Percentiles rank a stretch among this genome's conserved stretches.
Conservation (phyloP, 768 basidiomycete species). For the Xerocomellus chrysenteron region DNA sequence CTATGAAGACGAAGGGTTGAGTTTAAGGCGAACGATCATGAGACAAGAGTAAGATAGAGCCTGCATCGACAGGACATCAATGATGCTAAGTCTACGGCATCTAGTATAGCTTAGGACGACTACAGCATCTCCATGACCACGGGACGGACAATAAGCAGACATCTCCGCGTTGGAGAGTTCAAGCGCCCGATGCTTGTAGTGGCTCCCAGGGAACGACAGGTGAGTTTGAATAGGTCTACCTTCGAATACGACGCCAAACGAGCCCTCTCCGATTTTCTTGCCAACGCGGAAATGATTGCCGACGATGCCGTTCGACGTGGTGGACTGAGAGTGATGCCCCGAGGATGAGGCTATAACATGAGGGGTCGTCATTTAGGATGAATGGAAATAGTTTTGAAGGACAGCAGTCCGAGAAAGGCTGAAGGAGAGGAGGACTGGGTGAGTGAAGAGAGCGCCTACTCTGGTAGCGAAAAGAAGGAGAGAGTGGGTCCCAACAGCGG, state of each 20-base stretch:
- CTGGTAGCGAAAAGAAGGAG: constrained; percentile 29
- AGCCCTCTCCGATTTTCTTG: constrained; percentile 98
- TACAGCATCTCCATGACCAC: constrained; percentile 4
- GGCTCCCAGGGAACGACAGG: constrained; percentile 1
- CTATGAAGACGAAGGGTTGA: constrained; percentile 41
- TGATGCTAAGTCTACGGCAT: constrained; percentile 1
- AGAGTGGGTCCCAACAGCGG: constrained; percentile 25
- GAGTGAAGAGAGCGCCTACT: constrained; percentile 22
- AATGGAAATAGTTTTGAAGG: constrained; percentile 4
- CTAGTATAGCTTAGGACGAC: constrained; percentile 5
- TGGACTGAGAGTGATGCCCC: constrained; percentile 61
- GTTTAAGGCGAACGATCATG: constrained; percentile 1
- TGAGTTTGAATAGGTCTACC: constrained; percentile 47
- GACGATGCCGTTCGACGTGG: constrained; percentile 69
- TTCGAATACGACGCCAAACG: constrained; percentile 98
- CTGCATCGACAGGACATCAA: constrained; percentile 7
- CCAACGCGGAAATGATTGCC: constrained; percentile 86
- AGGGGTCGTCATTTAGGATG: constrained; percentile 64
- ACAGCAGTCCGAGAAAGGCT: constrained; percentile 30
- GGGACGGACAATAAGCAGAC: constrained; percentile 3
- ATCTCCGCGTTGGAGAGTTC: constrained; percentile 2
- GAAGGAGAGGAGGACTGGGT: constrained; percentile 28
- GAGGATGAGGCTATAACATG: constrained; percentile 84
- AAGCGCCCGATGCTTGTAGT: constrained; percentile 12
- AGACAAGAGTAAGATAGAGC: not conserved